phyloP scores from a whole-genome alignment of 1,284 basidiomycete species.

The Thecaphora frezii region DNA sequence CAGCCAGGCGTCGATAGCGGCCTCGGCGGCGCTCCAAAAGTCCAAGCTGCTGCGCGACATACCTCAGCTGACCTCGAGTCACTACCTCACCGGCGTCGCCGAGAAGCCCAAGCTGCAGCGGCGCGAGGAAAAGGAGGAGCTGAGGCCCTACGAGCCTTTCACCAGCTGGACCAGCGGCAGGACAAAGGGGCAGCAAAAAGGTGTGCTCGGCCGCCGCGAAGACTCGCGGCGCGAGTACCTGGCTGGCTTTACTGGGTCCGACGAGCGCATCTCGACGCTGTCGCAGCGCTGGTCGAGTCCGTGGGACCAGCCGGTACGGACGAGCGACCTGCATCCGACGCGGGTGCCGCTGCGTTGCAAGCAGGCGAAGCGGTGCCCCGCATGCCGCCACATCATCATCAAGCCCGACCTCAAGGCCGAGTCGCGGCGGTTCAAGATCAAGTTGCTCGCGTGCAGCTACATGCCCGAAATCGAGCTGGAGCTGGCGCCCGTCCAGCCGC shows the following conservation, averaged over 20 bases:
- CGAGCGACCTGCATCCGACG: slow-evolving; percentile 72
- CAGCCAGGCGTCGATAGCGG: slow-evolving; percentile 7
- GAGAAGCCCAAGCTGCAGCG: slow-evolving; percentile 4
- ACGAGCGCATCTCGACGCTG: slow-evolving; percentile 67
- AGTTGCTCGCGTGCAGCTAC: slow-evolving; percentile 89
- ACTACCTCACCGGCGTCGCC: slow-evolving; percentile 1
- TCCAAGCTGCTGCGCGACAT: slow-evolving; percentile 44
- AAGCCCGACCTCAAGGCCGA: slow-evolving; percentile 96
- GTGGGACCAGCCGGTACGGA: slow-evolving; percentile 64
- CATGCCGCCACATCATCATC: slow-evolving; percentile 92
- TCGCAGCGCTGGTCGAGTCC: slow-evolving; percentile 77
- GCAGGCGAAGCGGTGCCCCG: slow-evolving; percentile 88
- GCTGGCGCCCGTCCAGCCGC: slow-evolving; percentile 26
- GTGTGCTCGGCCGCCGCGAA: slow-evolving; percentile 62
- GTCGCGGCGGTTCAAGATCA: slow-evolving; percentile 92
- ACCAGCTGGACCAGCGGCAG: slow-evolving; percentile 25
- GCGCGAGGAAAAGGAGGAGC: slow-evolving; percentile 27
- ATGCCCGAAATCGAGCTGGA: slow-evolving; percentile 75
- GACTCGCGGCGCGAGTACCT: slow-evolving; percentile 69
- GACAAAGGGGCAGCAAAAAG: slow-evolving; percentile 2
- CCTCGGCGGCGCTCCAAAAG: slow-evolving; percentile 20
- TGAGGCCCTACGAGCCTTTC: slow-evolving; percentile 32
- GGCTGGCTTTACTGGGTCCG: slow-evolving; percentile 5
- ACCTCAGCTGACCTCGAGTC: slow-evolving; percentile 18
- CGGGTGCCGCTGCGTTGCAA: slow-evolving; percentile 90